These are phyloP conservation scores for Lizonia empirigonia DNA, from an alignment of 2,329 filamentous ascomycete genomes.

Conservation along the genomic window DNA sequence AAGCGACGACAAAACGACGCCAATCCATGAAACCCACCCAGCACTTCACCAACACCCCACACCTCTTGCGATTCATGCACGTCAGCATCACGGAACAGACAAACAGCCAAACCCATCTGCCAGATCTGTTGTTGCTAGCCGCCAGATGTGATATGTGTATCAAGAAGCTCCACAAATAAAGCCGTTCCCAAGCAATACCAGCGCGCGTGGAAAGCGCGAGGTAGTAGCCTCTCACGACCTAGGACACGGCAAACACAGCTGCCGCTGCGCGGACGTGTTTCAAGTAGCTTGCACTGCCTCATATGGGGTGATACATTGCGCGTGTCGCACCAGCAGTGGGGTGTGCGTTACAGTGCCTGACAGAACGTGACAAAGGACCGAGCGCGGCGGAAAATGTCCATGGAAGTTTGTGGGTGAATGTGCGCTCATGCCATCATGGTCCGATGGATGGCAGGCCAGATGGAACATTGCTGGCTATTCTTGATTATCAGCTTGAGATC, in stretches of 20 bases:
- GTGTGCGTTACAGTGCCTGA: slow-evolving; percentile 12
- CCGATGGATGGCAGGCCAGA: not conserved
- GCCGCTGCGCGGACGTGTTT: slow-evolving; percentile 3
- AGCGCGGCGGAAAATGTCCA: not conserved
- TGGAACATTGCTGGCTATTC: not conserved
- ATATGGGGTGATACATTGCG: slow-evolving; percentile 16
- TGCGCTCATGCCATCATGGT: not conserved
- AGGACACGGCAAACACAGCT: slow-evolving; percentile 1
- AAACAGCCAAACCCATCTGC: not conserved
- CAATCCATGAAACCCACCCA: no score
- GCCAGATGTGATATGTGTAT: slow-evolving; percentile 8
- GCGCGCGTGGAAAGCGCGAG: not conserved
- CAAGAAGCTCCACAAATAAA: slow-evolving; percentile 5
- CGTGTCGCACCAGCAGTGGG: slow-evolving; percentile 15
- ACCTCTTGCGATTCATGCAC: not conserved
- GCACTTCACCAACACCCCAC: not conserved
- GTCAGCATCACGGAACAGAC: not conserved
- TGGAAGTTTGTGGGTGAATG: not conserved
- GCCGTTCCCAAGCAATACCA: not conserved
- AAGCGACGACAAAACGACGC: no score
- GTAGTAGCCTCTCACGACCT: not conserved
- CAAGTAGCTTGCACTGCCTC: not conserved
- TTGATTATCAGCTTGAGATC: slow-evolving; percentile 2
- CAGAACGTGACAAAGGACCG: slow-evolving; percentile 16
- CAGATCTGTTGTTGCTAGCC: not conserved